Conservation (phyloP, 2,329 filamentous ascomycete species). For the Colletotrichum tropicicola region DNA sequence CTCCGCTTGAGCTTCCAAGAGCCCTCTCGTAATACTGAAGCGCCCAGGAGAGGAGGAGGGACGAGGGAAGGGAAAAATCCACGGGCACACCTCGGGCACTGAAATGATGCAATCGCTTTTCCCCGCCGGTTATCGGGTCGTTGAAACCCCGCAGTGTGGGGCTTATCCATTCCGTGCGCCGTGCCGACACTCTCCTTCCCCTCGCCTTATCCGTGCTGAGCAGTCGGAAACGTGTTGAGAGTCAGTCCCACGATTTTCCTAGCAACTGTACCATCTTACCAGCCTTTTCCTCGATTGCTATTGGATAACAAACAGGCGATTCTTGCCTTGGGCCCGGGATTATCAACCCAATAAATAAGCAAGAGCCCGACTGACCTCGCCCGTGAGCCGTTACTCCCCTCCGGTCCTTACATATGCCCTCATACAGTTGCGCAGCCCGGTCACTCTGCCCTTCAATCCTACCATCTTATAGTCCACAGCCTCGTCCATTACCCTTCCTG, state of each 20-base stretch:
- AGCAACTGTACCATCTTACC: background rate
- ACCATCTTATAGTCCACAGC: background rate
- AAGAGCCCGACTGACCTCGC: background rate
- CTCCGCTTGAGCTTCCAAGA: too few relatives aligned
- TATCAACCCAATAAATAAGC: background rate
- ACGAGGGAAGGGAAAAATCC: too few relatives aligned
- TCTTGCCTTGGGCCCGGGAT: background rate
- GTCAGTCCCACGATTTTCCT: background rate
- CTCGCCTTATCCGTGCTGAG: constrained; percentile 25
- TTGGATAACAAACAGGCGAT: background rate
- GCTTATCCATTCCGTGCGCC: constrained; percentile 22
- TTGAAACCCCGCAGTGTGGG: constrained; percentile 27
- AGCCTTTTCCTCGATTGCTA: background rate
- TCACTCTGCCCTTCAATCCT: constrained; percentile 6
- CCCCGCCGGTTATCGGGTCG: constrained; percentile 26
- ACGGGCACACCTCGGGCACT: background rate
- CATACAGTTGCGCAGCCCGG: background rate
- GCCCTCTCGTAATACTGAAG: too few relatives aligned
- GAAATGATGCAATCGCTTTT: constrained; percentile 23
- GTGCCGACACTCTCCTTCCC: constrained; percentile 15
- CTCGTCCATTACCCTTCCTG: background rate
- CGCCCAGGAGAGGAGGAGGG: too few relatives aligned
- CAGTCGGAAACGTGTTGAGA: constrained; percentile 25
- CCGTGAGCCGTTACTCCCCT: background rate
- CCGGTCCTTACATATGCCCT: constrained; percentile 8